Percentiles rank a stretch among this genome's conserved stretches.
Evolutionary conservation across 345 rosid species (phyloP).

Genomic region (Rhodamnia argentea): DNA sequence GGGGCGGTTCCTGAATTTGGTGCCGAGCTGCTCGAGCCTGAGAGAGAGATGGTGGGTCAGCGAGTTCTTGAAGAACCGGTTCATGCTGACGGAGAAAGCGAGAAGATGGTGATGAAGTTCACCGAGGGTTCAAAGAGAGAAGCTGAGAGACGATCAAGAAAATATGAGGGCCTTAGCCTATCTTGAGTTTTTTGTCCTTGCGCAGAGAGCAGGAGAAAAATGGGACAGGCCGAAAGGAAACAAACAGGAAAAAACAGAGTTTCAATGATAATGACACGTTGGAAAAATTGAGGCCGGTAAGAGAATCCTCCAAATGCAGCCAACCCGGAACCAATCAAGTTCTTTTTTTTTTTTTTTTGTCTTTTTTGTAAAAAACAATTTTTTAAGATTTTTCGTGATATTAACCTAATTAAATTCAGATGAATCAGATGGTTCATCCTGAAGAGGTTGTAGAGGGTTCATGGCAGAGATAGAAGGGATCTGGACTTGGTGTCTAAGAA

Average conservation of each 20-base stretch:
- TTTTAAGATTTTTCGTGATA: no score
- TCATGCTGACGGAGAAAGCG: neutral
- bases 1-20: neutral
- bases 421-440: no score
- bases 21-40: neutral
- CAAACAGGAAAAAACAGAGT: neutral
- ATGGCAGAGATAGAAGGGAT: no score
- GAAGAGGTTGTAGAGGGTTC: no score
- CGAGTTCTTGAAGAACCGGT: slow-evolving; percentile 5
- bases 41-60: neutral
- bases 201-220: neutral
- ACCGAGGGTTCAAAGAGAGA: neutral
- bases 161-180: neutral
- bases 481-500: no score
- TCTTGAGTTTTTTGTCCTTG: neutral
- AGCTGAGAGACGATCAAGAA: neutral
- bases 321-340: no score
- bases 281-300: no score
- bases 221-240: neutral
- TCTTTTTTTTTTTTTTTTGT: no score
- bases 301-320: neutral
- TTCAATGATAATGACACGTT: no score
- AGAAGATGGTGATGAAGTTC: neutral
- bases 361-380: no score
- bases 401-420: no score